These are phyloP conservation scores for Claviceps citrina DNA, from an alignment of 2,329 filamentous ascomycete species.

Conservation along the genomic window DNA sequence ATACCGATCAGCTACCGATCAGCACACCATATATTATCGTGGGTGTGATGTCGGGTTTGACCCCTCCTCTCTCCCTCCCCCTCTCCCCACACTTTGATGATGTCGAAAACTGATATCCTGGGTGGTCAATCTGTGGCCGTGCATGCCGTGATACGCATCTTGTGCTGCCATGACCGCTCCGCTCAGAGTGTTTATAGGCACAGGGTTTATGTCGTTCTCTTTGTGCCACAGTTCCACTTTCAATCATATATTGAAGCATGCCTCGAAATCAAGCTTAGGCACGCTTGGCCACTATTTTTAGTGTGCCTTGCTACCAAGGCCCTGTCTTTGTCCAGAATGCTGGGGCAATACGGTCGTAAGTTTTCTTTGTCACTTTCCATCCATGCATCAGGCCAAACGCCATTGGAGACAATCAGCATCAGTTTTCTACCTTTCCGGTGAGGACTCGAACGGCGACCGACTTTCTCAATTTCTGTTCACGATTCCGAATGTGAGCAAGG, in stretches of 20 bases:
- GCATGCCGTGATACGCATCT: neutral
- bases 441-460: neutral
- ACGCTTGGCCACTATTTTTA: no score
- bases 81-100: neutral
- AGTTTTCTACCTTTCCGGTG: neutral
- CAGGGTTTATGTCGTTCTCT: neutral
- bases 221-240: neutral
- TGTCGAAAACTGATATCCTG: neutral
- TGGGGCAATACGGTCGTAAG: neutral
- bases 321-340: no score
- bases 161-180: constrained; percentile 2
- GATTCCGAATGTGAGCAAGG: neutral
- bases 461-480: no score
- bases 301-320: neutral
- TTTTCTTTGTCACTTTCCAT: neutral
- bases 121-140: neutral
- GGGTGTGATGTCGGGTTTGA: no score
- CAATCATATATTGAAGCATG: neutral
- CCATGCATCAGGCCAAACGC: neutral
- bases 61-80: neutral
- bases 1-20: no score
- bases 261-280: neutral
- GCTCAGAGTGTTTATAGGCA: neutral
- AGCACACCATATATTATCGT: no score
- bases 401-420: neutral